A percentile compares a stretch with the other conserved stretches of the same genome.
phyloP scores from a whole-genome alignment of 2,329 filamentous ascomycete genomes.

The Stagonosporopsis rhizophila region DNA sequence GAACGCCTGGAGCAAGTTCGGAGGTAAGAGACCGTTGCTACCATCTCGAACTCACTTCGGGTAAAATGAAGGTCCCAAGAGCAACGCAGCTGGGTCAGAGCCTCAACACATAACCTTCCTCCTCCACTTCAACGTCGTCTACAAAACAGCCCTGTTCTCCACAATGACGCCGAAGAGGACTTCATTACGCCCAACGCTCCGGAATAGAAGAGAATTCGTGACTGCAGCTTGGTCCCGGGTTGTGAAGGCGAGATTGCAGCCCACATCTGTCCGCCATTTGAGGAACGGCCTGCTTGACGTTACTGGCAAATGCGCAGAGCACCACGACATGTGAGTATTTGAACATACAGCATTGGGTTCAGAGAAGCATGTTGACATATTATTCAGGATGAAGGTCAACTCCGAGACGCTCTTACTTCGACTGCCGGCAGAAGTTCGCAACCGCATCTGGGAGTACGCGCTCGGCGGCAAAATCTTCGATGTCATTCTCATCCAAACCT shows the following conservation, averaged over 20 bases:
- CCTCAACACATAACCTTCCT: background rate
- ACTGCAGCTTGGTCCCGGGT: background rate
- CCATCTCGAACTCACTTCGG: background rate
- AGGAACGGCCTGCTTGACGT: slow-evolving; percentile 13
- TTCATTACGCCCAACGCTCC: background rate
- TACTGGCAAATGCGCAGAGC: background rate
- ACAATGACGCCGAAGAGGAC: background rate
- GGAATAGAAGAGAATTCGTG: background rate
- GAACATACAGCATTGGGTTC: too few relatives aligned
- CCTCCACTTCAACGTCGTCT: background rate
- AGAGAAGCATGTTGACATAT: background rate
- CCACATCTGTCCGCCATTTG: background rate
- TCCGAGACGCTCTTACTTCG: slow-evolving; percentile 12
- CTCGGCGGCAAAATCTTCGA: slow-evolving; percentile 3
- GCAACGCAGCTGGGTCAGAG: too few relatives aligned
- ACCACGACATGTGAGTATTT: background rate
- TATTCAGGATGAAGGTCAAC: background rate
- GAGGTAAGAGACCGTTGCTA: background rate
- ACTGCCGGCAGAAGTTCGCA: slow-evolving; percentile 14
- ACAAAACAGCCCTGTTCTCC: background rate
- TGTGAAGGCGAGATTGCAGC: background rate
- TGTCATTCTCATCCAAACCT: background rate
- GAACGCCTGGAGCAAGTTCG: background rate
- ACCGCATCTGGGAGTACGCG: slow-evolving; percentile 9
- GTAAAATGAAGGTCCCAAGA: background rate